These are phyloP conservation scores for Eragrostis tef DNA, from an alignment of 202 grass and related monocot genomes.

Conservation along the genomic window DNA sequence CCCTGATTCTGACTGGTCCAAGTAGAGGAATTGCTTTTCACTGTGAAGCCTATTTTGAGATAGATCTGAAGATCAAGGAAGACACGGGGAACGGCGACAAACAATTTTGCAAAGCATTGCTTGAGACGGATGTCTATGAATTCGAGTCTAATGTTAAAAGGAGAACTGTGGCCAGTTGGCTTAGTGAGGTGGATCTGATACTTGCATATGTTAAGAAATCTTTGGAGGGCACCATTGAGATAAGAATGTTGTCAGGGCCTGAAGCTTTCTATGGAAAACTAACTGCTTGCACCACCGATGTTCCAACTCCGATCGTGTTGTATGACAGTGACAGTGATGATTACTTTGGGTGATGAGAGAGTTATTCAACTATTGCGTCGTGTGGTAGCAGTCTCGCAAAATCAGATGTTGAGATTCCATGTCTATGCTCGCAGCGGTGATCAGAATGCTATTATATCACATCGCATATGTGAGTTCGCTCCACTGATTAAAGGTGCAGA, in stretches of 20 bases:
- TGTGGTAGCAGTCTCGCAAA: not conserved
- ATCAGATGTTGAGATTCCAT: not conserved
- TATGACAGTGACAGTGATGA: not conserved
- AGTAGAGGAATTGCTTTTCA: conserved; percentile 24
- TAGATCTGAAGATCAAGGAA: conserved; percentile 40
- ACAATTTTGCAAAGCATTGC: conserved; percentile 34
- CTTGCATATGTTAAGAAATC: not conserved
- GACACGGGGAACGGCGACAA: not conserved
- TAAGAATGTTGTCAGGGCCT: not conserved
- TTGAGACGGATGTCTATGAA: not conserved
- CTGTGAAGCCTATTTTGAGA: conserved; percentile 31
- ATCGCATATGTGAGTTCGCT: not conserved
- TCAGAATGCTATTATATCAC: not conserved
- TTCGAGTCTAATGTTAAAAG: not conserved
- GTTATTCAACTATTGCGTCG: not conserved
- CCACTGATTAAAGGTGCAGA: not conserved
- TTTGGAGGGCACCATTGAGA: not conserved
- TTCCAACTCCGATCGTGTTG: not conserved
- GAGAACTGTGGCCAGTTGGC: conserved; percentile 4
- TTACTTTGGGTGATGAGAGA: not conserved
- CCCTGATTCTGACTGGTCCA: conserved; percentile 40
- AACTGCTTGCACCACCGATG: not conserved
- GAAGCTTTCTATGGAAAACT: not conserved
- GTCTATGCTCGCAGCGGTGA: not conserved
- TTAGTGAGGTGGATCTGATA: conserved; percentile 31